A percentile compares a stretch with the other conserved stretches of the same genome.
Evolutionary conservation across 139 green algal genomes (phyloP).

Genomic region (Micractinium sp.): DNA sequence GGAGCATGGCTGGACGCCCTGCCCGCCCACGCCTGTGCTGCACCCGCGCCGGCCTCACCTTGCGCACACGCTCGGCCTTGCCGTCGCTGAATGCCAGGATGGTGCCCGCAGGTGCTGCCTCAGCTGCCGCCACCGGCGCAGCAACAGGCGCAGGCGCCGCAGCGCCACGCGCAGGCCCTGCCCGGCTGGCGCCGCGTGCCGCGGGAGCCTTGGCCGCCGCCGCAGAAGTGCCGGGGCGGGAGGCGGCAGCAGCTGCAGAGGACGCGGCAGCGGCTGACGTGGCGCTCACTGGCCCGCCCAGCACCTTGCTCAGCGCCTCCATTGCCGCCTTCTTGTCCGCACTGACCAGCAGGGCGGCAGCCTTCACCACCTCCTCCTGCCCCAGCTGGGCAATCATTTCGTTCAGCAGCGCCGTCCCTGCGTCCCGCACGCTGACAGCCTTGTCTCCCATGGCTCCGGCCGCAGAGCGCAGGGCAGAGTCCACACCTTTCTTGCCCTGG

Average conservation of each 20-base stretch:
- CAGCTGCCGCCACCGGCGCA: background rate
- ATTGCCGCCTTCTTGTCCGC: slow-evolving; percentile 12
- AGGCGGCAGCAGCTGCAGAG: background rate
- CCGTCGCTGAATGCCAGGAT: slow-evolving; percentile 62
- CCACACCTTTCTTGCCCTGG: slow-evolving; percentile 37
- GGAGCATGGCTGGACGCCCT: too few relatives aligned
- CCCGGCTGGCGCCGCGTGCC: background rate
- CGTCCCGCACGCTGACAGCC: slow-evolving; percentile 74
- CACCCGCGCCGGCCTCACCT: slow-evolving; percentile 8
- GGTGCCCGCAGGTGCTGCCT: slow-evolving; percentile 6
- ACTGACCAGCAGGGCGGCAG: background rate
- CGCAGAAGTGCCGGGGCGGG: background rate
- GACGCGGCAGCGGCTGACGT: background rate
- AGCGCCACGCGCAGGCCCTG: background rate
- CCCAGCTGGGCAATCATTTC: slow-evolving; percentile 24
- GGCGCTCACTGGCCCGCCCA: background rate
- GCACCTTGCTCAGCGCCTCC: slow-evolving; percentile 36
- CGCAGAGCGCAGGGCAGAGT: slow-evolving; percentile 44
- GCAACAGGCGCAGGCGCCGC: background rate
- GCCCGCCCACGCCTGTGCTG: background rate
- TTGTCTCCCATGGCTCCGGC: slow-evolving; percentile 75
- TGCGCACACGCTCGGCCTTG: slow-evolving; percentile 72
- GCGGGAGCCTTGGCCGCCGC: background rate
- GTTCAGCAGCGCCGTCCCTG: slow-evolving; percentile 56
- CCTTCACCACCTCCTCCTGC: slow-evolving; percentile 11